A percentile compares a stretch with the other conserved stretches of the same genome.
Conservation (phyloP, 176 grass and related monocot species). For the Oryza glaberrima region DNA sequence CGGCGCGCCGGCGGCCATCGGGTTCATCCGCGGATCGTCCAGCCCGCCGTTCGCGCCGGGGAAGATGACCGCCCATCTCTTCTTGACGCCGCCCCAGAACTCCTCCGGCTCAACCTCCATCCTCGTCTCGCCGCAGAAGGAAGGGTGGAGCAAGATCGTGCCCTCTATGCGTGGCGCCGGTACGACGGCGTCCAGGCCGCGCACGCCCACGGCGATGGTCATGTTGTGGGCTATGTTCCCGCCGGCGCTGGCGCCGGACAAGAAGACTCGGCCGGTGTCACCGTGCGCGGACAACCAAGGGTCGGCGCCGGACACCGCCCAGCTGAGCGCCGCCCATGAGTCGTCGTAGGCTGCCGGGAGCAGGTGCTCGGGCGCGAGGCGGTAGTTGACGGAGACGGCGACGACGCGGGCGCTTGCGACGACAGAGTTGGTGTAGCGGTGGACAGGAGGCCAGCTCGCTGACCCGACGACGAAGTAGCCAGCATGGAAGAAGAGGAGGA, state of each 20-base stretch:
- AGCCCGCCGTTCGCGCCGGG: slow-evolving; percentile 24
- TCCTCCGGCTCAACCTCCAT: background rate
- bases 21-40: slow-evolving; percentile 64
- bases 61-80: slow-evolving; percentile 48
- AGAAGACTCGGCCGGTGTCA: slow-evolving; percentile 52
- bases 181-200: background rate
- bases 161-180: slow-evolving; percentile 18
- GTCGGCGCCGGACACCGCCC: slow-evolving; percentile 45
- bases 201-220: slow-evolving; percentile 28
- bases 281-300: slow-evolving; percentile 58
- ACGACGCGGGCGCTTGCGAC: slow-evolving; percentile 42
- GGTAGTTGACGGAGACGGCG: slow-evolving; percentile 62
- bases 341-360: slow-evolving; percentile 64
- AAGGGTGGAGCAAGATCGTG: slow-evolving; percentile 42
- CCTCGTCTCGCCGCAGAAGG: slow-evolving; percentile 31
- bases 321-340: slow-evolving; percentile 54
- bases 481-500: slow-evolving; percentile 65
- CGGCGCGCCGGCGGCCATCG: slow-evolving; percentile 40
- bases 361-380: slow-evolving; percentile 67
- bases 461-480: slow-evolving; percentile 60
- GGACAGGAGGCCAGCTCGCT: slow-evolving; percentile 5
- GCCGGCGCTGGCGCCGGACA: slow-evolving; percentile 68
- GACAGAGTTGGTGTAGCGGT: slow-evolving; percentile 53
- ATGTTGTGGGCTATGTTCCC: slow-evolving; percentile 63
- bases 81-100: background rate